Conservation (phyloP, 192 early-diverging fungal species). For the Podila epicladia region DNA sequence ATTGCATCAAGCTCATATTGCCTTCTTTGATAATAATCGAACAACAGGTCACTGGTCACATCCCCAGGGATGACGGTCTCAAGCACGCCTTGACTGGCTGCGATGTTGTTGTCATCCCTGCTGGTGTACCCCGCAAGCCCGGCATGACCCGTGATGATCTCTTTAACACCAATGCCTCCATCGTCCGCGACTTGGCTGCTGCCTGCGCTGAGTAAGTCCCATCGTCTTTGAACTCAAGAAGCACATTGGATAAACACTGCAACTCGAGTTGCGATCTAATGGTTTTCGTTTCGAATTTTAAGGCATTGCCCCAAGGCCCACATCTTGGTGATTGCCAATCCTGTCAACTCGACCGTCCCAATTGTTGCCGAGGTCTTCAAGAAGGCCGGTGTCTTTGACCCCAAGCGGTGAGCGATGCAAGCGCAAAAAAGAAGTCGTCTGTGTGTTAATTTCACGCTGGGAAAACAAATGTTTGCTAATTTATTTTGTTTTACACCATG, state of each 20-base stretch:
- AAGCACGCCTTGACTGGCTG: constrained; percentile 57
- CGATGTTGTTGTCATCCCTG: constrained; percentile 89
- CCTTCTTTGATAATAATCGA: too few species aligned
- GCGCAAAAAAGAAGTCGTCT: background rate
- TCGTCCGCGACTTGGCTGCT: constrained; percentile 85
- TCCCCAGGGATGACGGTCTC: constrained; percentile 56
- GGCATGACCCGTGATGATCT: constrained; percentile 99
- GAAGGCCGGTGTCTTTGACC: constrained; percentile 88
- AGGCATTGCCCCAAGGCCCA: constrained; percentile 86
- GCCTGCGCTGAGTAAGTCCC: constrained; percentile 76
- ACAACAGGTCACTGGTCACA: constrained; percentile 57
- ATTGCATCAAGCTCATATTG: too few species aligned
- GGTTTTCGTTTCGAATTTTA: constrained; percentile 1
- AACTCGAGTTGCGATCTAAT: background rate
- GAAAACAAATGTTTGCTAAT: background rate
- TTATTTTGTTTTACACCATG: constrained; percentile 3
- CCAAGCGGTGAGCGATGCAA: constrained; percentile 58
- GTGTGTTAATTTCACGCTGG: background rate
- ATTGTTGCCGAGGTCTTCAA: constrained; percentile 96
- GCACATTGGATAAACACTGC: background rate
- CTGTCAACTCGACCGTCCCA: constrained; percentile 98
- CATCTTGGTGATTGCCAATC: constrained; percentile 94
- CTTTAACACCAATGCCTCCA: constrained; percentile 98
- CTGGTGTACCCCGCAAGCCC: constrained; percentile 98
- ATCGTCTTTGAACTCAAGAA: background rate